Evolutionary conservation across 2,329 filamentous ascomycete species (phyloP), one percentile per base, ranked within the genome.

Genomic region (Colletotrichum kahawae): DNA sequence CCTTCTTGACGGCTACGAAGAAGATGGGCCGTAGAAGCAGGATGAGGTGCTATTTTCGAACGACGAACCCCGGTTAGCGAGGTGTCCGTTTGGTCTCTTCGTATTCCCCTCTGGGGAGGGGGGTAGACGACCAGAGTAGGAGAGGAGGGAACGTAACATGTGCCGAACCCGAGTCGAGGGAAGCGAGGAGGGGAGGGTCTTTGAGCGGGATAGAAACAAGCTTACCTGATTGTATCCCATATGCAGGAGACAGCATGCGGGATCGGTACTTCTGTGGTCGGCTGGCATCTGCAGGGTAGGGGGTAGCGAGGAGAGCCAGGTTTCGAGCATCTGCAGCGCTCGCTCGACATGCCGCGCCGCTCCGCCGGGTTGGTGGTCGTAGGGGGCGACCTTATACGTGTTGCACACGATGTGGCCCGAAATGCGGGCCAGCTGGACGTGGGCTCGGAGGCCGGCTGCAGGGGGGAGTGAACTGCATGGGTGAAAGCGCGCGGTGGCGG

Each of bases 401-500:
- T 88, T 87, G 76, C 85, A 85, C 7, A 89, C 85, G 34, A 90
- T 87, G 76, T 88, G 84, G 29, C 85, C 84, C 4, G 87, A 88
- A 60, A 90, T 88, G 27, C 83, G 84, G 4, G 86, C 83, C 16
- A 90, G 83, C 66, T 87, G 83, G 13, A 89, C 82, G 74, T 89
- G 85, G 16, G 87, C 87, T 34, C 79, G 81, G 4, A 90, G 81
- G 5, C 88, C 88, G 24, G 80, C 81, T 10, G 87, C 82, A 9
- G 85, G 81, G 14, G 88, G 87, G 75, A 90, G 81, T 5, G 81
- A 82, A 14, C 87, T 88, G 63, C 16, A 71, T 18, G 69, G 54
- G 60, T 57, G 38, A 43, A 56, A 43, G 67, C 43, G 54, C 33
- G 54, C 65, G 16, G 36, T 33, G 34, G 54, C 60, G 8, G 9